Base-by-base conservation (phyloP, 1,139 yeast genomes). In the Taphrina wiesneri region DNA sequence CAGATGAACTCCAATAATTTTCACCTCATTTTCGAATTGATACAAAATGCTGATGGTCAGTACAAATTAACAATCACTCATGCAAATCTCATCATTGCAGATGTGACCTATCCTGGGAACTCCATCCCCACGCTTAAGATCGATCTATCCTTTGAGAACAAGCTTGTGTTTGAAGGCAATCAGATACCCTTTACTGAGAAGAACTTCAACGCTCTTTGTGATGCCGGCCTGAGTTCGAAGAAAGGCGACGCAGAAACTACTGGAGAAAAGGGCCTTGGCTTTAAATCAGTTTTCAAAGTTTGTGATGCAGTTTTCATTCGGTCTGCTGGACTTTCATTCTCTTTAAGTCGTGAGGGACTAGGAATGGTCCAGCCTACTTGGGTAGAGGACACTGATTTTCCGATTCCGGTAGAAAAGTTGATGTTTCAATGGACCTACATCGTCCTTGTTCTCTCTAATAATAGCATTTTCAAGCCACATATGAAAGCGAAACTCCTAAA, bases 221-320 rank as follows among this genome's bases (percentile, higher is more conserved):
- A 45, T 45, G 25, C 49, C 28, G 49, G 49, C 26, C 11, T 45
- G 49, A 45, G 49, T 45, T 45, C 49, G 11, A 45, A 45, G 49
- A 45, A 21, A n/a, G 49, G 49, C 11, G 28, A 45, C 13, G 49
- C 49, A 9, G 49, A 23, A 9, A 45, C 49, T 7, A 45, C 49
- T 5, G 49, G 49, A 9, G 49, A 45, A n/a, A 45, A 45, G 28
- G 49, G 49, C 11, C 49, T 45, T 7, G 49, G 49, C 7, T 45
- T 45, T n/a, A 45, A 45, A 28, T 19, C 49, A 5, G 49, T 45
- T 11, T 45, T 45, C 3, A 45, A 23, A n/a, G 28, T 45, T 11
- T 21, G 49, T 45, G 49, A 45, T 45, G 11, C 49, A 7, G 49
- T 45, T 21, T 45, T 21, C 49, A 45, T 45, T n/a, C 49, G 49